These are phyloP conservation scores for Helichrysum umbraculigerum DNA, from an alignment of 129 eudicot species.

Conservation along the genomic window DNA sequence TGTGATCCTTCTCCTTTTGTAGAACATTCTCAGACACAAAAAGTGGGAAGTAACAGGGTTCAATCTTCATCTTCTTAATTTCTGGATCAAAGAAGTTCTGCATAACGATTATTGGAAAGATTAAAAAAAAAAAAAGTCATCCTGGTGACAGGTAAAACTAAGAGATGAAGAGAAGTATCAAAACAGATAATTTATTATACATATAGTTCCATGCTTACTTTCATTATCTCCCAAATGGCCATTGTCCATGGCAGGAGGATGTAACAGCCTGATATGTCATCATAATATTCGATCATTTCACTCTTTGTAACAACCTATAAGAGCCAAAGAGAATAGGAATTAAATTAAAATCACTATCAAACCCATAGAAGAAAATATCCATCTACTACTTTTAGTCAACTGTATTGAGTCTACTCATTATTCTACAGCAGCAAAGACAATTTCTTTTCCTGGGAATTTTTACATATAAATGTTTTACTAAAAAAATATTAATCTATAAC, in stretches of 20 bases:
- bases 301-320: constrained; percentile 66
- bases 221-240: constrained; percentile 78
- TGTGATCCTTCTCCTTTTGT: constrained; percentile 77
- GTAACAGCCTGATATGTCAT: constrained; percentile 86
- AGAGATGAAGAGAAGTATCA: neutral
- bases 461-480: no score
- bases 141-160: neutral
- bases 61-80: constrained; percentile 65
- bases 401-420: no score
- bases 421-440: no score
- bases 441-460: no score
- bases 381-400: no score
- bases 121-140: neutral
- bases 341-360: neutral
- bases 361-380: no score
- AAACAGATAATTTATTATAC: neutral
- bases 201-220: constrained; percentile 44
- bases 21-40: constrained; percentile 68
- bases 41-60: constrained; percentile 77
- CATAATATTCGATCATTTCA: constrained; percentile 83
- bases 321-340: neutral
- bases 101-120: neutral
- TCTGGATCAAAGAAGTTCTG: constrained; percentile 79
- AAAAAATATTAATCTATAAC: no score
- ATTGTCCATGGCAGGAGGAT: constrained; percentile 77